A percentile compares a stretch with the other conserved stretches of the same genome.
These are phyloP conservation scores for Globisporangium radiosum DNA, from an alignment of 352 stramenopile species.

Conservation along the genomic window DNA sequence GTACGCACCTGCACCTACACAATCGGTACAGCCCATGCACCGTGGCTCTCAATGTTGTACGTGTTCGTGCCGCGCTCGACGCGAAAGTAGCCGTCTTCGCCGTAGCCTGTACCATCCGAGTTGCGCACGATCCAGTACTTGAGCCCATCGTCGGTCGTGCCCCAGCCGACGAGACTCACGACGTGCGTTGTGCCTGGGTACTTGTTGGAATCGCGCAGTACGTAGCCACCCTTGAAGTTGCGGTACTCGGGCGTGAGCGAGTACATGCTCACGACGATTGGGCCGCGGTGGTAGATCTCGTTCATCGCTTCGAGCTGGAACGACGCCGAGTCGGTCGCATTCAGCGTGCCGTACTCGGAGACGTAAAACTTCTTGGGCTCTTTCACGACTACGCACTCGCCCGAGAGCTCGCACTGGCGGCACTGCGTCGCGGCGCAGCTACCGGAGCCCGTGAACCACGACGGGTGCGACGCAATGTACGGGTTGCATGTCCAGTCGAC, in stretches of 20 bases:
- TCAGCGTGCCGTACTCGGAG: slow-evolving; percentile 70
- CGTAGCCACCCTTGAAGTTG: slow-evolving; percentile 89
- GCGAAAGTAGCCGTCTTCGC: slow-evolving; percentile 65
- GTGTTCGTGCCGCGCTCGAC: slow-evolving; percentile 64
- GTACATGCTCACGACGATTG: slow-evolving; percentile 92
- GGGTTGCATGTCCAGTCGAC: slow-evolving; percentile 77
- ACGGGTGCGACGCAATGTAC: slow-evolving; percentile 76
- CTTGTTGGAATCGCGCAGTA: slow-evolving; percentile 83
- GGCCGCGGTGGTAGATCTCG: slow-evolving; percentile 94
- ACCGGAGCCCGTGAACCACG: slow-evolving; percentile 48
- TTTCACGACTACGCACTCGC: slow-evolving; percentile 49
- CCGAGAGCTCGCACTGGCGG: slow-evolving; percentile 52
- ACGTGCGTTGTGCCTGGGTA: slow-evolving; percentile 84
- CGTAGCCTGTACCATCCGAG: slow-evolving; percentile 78
- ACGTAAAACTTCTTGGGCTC: slow-evolving; percentile 63
- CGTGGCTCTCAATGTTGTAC: slow-evolving; percentile 75
- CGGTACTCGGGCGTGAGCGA: slow-evolving; percentile 60
- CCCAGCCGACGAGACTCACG: slow-evolving; percentile 95
- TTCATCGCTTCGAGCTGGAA: slow-evolving; percentile 87
- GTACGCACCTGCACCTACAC: slow-evolving; percentile 14
- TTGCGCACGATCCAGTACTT: slow-evolving; percentile 97
- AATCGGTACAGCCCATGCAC: slow-evolving; percentile 64
- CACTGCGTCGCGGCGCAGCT: slow-evolving; percentile 61
- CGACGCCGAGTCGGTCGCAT: slow-evolving; percentile 50
- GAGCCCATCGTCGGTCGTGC: slow-evolving; percentile 65